Evolutionary conservation across 768 basidiomycete genomes (phyloP), one percentile per base, ranked within the genome.

Genomic region (Pulveroboletus frians): DNA sequence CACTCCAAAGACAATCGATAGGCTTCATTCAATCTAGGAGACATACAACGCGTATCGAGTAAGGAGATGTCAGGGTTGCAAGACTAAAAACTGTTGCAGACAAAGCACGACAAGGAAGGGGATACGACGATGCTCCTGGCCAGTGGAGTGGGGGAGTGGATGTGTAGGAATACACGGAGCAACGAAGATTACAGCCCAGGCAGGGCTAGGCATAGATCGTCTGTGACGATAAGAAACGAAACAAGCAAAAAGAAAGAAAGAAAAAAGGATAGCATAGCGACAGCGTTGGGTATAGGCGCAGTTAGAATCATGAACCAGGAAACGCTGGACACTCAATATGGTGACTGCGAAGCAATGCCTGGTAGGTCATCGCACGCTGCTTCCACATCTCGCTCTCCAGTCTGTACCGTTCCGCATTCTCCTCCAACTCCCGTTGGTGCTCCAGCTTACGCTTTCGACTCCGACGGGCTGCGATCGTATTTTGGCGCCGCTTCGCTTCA

Each of bases 381-480:
- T 74, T 79, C 84, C 83, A 86, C 57, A 74, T 63, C 64, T 85
- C 83, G 56, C 74, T 71, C 63, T 88, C 84, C 50, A 63, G 66
- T 46, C 74, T 77, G 58, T 83, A 69, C 27, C 59, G 69, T 50
- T 79, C 76, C 41, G 82, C 68, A 7, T 59, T 70, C 18, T 78
- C 71, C 69, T 90, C 83, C 42, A 93, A 71, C 48, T 78, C 74
- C 46, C 78, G 74, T 56, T 84, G 76, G 54, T 91, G 80, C 61
- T 80, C 76, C 35, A 83, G 66, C 73, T 89, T 92, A 49, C 87
- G 77, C 71, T 78, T 79, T 17, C 92, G 77, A 61, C 83, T 85
- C 27, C 85, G 78, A 2, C 92, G 79, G 6, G 92, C 92, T 0
- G 92, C 91, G 5, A 92, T 68, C 3, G 92, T 92, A 57, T 95